Evolutionary conservation across 768 basidiomycete species (phyloP), one percentile per base, ranked within the genome.

Genomic region (Holtermannia corniformis): DNA sequence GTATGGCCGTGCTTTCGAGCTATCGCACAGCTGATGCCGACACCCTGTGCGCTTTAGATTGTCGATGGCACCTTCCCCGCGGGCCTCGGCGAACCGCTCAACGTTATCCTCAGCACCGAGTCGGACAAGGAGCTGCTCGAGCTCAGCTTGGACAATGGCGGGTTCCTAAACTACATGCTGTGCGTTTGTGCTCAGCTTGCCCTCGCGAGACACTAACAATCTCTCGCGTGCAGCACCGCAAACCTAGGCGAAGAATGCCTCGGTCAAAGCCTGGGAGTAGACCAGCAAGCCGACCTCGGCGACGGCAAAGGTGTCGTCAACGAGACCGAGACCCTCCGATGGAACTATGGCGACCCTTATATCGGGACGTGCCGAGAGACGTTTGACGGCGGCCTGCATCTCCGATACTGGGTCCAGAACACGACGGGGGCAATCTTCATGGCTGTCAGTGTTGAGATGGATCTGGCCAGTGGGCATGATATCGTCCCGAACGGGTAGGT

Each of bases 311-410:
- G 85, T 1, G 77, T 74, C 51, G 52, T 77, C 55, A 87, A 89
- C 68, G 83, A 95, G 68, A 84, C 85, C 0, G 81, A 82, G 5
- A 85, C 84, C n/a, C 81, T 92, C 22, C 79, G 91, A 28, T 90
- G 81, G 79, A 80, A 90, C 65, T 96, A 87, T 68, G 82, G 81
- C 5, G 82, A 93, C 61, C 79, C 82, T 0, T 75, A 81, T 48
- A 71, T 91, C n/a, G 91, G 91, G 0, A 80, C 89, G 1, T 93
- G 91, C 72, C 74, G 79, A 60, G 90, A 95, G 72, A 86, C 87
- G 1, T 78, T 92, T 41, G 66, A 86, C 59, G 90, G 90, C 1
- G 91, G 91, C 4, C 79, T 86, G 64, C 90, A 95, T 66, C 81
- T 90, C 66, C 80, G 90, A 40, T 92, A 90, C 70, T 92, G 88